phyloP scores from a whole-genome alignment of 2,329 filamentous ascomycete genomes.

The Penicillium rolfsii region DNA sequence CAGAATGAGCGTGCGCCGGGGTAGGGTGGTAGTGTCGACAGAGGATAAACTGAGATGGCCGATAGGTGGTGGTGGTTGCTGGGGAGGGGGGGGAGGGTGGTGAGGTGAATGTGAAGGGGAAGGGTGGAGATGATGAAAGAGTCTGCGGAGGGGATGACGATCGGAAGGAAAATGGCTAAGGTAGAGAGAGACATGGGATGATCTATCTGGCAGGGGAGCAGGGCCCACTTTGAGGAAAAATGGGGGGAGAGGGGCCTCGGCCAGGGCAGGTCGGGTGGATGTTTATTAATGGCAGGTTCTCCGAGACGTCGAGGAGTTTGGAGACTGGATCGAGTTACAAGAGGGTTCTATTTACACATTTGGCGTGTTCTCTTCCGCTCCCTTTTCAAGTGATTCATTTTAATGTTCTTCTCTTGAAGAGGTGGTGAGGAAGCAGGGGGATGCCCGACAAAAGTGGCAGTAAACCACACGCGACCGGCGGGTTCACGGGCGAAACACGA shows the following conservation, averaged over 20 bases:
- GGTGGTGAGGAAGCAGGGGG: neutral
- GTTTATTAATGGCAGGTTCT: constrained; percentile 1
- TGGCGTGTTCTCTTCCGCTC: neutral
- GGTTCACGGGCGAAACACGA: too few relatives aligned
- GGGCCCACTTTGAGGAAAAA: constrained; percentile 1
- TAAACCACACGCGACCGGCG: constrained; percentile 1
- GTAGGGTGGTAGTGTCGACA: constrained; percentile 16
- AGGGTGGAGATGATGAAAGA: constrained; percentile 32
- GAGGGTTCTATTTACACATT: neutral
- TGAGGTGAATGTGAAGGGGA: constrained; percentile 16
- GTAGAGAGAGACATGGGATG: constrained; percentile 9
- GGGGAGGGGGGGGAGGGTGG: constrained; percentile 20
- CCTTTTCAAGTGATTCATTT: neutral
- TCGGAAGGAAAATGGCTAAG: constrained; percentile 16
- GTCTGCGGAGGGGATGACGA: constrained; percentile 32
- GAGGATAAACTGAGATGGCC: constrained; percentile 8
- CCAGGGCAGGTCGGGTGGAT: neutral
- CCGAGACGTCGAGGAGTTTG: neutral
- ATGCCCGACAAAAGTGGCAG: constrained; percentile 6
- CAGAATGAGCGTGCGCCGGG: constrained; percentile 31
- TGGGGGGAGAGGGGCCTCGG: constrained; percentile 4
- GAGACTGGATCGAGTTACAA: neutral
- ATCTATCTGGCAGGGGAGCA: constrained; percentile 12
- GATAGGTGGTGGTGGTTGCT: constrained; percentile 20
- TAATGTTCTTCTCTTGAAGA: neutral